Evolutionary conservation across 2,329 filamentous ascomycete species (phyloP).

Genomic region (Epichloe scottii): DNA sequence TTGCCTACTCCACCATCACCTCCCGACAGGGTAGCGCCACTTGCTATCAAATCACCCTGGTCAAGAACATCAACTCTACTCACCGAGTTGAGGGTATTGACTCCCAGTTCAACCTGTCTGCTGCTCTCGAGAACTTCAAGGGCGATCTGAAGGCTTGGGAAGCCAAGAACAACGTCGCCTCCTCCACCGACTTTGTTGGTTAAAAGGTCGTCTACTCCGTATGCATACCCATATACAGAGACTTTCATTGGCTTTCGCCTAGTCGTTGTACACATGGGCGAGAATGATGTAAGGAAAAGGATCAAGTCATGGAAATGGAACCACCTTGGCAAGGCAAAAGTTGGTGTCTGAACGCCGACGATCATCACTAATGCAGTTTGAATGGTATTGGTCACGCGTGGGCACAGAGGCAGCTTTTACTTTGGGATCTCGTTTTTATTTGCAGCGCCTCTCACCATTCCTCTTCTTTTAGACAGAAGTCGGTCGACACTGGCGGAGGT

Average conservation of each 20-base stretch:
- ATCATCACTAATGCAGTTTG: not conserved
- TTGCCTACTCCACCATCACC: constrained; percentile 74
- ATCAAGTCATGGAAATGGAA: not conserved
- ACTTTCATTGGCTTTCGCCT: not conserved
- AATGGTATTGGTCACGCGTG: not conserved
- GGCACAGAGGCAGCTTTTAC: not conserved
- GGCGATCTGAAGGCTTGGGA: constrained; percentile 23
- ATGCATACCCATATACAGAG: not conserved
- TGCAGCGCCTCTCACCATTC: not conserved
- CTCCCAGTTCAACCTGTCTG: constrained; percentile 57
- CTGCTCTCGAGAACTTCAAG: constrained; percentile 36
- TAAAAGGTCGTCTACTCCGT: constrained; percentile 4
- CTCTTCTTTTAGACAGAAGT: no score
- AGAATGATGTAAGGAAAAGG: not conserved
- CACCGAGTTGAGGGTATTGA: constrained; percentile 69
- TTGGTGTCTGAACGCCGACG: not conserved
- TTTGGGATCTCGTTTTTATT: not conserved
- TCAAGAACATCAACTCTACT: constrained; percentile 88
- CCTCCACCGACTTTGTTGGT: constrained; percentile 18
- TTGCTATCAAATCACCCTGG: constrained; percentile 77
- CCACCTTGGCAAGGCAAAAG: not conserved
- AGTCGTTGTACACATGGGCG: not conserved
- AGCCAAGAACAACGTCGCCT: constrained; percentile 23
- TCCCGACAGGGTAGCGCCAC: constrained; percentile 77
- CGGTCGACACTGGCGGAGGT: not conserved